A percentile compares a stretch with the other conserved stretches of the same genome.
phyloP scores from a whole-genome alignment of 441 rosid genomes.

The Euphorbia schlechtendalii region DNA sequence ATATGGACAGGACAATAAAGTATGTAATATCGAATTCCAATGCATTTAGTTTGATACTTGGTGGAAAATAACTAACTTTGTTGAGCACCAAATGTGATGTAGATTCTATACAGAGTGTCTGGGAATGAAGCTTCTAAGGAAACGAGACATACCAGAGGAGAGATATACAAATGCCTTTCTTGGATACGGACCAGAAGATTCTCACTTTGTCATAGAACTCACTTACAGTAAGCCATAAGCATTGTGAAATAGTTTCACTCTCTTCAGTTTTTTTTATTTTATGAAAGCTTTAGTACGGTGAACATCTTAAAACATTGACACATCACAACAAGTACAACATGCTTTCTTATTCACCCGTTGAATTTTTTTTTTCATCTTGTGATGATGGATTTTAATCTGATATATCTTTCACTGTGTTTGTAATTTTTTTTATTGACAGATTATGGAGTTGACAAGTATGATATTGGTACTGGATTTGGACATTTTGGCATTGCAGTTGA shows the following conservation, averaged over 20 bases:
- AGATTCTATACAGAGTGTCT: constrained; percentile 73
- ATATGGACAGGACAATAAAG: constrained; percentile 84
- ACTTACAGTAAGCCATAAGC: too few species aligned
- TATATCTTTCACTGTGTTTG: not conserved
- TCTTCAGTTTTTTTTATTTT: too few species aligned
- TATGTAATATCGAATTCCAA: constrained; percentile 20
- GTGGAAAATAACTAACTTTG: not conserved
- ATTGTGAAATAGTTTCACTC: too few species aligned
- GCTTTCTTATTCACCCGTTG: too few species aligned
- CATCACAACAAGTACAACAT: too few species aligned
- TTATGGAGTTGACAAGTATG: constrained; percentile 90
- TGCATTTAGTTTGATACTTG: too few species aligned
- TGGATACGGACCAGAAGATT: constrained; percentile 72
- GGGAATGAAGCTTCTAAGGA: constrained; percentile 66
- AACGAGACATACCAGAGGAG: constrained; percentile 75
- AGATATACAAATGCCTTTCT: constrained; percentile 67
- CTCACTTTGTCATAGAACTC: constrained; percentile 63
- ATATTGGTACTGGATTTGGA: constrained; percentile 81
- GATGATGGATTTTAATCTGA: too few species aligned
- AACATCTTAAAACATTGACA: too few species aligned
- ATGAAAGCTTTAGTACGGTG: too few species aligned
- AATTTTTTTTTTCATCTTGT: too few species aligned
- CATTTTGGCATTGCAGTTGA: constrained; percentile 87
- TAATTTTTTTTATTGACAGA: constrained; percentile 34
- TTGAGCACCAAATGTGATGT: constrained; percentile 9